A percentile compares a stretch with the other conserved stretches of the same genome.
Conservation (phyloP, 768 basidiomycete genomes). For the Mycena rosella region DNA sequence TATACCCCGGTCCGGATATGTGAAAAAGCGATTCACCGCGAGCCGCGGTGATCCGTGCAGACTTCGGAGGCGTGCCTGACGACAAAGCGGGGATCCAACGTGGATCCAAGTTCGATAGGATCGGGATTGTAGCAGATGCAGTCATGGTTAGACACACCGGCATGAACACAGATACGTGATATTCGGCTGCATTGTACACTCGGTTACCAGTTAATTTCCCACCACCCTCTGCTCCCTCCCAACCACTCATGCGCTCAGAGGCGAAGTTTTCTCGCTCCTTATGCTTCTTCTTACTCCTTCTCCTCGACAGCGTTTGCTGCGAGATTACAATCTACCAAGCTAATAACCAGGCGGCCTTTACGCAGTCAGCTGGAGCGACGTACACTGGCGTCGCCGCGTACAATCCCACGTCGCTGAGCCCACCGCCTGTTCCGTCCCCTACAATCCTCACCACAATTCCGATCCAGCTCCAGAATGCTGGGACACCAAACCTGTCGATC, state of each 20-base stretch:
- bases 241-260: no score
- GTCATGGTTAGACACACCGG: no score
- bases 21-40: no score
- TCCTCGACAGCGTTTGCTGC: background rate
- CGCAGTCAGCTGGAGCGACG: background rate
- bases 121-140: no score
- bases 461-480: background rate
- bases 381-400: background rate
- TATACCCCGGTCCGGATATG: no score
- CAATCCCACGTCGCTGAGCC: background rate
- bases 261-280: background rate
- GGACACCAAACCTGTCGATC: background rate
- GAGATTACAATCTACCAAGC: background rate
- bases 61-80: no score
- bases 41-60: no score
- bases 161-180: no score
- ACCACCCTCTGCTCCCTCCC: conserved; percentile 6
- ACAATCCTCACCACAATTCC: background rate
- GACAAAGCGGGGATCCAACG: no score
- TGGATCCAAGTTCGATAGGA: no score
- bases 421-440: background rate
- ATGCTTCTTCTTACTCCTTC: background rate
- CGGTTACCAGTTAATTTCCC: no score
- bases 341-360: background rate
- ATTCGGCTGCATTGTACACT: no score